A percentile compares a stretch with the other conserved stretches of the same genome.
Conservation (phyloP, 2,329 filamentous ascomycete species). For the Dactylellina haptotyla region DNA sequence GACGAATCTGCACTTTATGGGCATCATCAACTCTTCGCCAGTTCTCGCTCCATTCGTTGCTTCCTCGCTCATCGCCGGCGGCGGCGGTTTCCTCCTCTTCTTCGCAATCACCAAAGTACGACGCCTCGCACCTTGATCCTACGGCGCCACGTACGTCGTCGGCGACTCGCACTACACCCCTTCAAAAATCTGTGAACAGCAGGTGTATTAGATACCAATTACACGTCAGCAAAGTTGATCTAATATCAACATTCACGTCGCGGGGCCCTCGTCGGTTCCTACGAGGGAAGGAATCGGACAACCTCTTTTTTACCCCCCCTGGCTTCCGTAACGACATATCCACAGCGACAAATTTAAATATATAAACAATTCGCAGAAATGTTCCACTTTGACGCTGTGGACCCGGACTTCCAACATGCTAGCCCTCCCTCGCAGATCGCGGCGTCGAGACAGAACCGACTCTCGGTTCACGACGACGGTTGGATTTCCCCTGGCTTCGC, state of each 20-base stretch:
- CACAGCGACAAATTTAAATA: background rate
- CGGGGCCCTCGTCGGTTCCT: conserved; percentile 32
- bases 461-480: conserved; percentile 34
- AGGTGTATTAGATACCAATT: conserved; percentile 18
- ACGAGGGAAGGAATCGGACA: background rate
- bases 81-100: conserved; percentile 51
- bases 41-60: conserved; percentile 36
- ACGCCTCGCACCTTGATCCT: conserved; percentile 50
- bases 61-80: conserved; percentile 45
- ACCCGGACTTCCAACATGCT: conserved; percentile 47
- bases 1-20: conserved; percentile 54
- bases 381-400: conserved; percentile 53
- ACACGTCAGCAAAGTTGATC: conserved; percentile 19
- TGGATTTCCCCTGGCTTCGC: conserved; percentile 52
- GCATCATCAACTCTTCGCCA: conserved; percentile 45
- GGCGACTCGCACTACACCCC: conserved; percentile 12
- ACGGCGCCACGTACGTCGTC: conserved; percentile 15
- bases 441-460: conserved; percentile 6
- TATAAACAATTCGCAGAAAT: conserved; percentile 1
- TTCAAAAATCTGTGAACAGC: conserved; percentile 5
- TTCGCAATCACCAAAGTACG: conserved; percentile 48
- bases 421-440: conserved; percentile 20
- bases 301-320: too few relatives aligned
- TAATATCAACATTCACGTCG: conserved; percentile 8
- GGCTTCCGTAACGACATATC: background rate